Evolutionary conservation across 2,329 filamentous ascomycete genomes (phyloP).

Genomic region (Stachybotrys elegans): DNA sequence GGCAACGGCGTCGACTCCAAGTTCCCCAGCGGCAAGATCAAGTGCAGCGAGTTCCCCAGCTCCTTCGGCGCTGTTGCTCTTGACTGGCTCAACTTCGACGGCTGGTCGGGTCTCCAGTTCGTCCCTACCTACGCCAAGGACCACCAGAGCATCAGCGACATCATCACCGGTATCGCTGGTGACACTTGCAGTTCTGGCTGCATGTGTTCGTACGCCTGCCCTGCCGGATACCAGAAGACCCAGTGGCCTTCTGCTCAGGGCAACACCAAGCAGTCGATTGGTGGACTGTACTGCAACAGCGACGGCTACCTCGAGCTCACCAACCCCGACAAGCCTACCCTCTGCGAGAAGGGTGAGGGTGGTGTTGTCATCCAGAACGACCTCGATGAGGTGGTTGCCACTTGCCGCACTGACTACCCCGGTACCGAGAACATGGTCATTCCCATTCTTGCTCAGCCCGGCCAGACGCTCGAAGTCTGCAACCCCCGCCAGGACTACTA

Average conservation of each 20-base stretch:
- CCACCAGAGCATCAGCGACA: conserved; percentile 55
- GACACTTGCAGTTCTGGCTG: conserved; percentile 54
- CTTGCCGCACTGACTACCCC: conserved; percentile 96
- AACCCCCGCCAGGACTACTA: conserved; percentile 77
- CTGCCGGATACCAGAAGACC: conserved; percentile 84
- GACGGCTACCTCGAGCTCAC: conserved; percentile 73
- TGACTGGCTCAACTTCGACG: conserved; percentile 62
- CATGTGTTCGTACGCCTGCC: conserved; percentile 92
- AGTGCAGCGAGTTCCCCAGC: conserved; percentile 71
- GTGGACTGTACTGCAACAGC: conserved; percentile 75
- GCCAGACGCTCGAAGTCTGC: conserved; percentile 58
- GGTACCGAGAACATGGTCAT: conserved; percentile 86
- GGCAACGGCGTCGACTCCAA: conserved; percentile 53
- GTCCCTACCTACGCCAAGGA: conserved; percentile 44
- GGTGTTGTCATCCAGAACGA: conserved; percentile 73
- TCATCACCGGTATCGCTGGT: conserved; percentile 58
- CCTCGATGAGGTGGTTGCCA: conserved; percentile 57
- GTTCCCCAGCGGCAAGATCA: conserved; percentile 71
- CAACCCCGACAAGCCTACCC: conserved; percentile 57
- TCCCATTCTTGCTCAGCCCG: conserved; percentile 60
- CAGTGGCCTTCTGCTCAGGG: conserved; percentile 85
- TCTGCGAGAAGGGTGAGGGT: conserved; percentile 70
- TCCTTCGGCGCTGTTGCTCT: conserved; percentile 73
- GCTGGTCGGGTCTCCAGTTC: conserved; percentile 77
- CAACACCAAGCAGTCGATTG: conserved; percentile 74